phyloP scores from a whole-genome alignment of 257 asterid species.

The Prunella vulgaris region DNA sequence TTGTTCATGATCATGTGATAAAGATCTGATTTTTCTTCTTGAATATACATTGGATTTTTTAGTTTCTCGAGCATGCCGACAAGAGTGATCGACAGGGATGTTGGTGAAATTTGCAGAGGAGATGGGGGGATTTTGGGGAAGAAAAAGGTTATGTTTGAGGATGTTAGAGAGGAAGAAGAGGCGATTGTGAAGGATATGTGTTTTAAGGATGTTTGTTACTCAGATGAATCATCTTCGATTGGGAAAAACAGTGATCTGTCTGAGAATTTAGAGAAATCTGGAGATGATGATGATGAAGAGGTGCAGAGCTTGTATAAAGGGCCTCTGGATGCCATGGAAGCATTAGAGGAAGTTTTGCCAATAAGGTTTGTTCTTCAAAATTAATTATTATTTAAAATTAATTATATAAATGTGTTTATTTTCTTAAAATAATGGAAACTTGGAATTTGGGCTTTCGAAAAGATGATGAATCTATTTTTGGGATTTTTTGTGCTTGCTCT shows the following conservation, averaged over 20 bases:
- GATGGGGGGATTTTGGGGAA: conserved; percentile 31
- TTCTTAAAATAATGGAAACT: too few species aligned
- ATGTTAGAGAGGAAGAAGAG: conserved; percentile 4
- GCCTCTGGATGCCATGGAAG: conserved; percentile 56
- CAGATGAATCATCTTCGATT: conserved; percentile 62
- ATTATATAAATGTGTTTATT: neutral
- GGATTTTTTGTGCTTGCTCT: neutral
- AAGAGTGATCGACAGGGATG: conserved; percentile 37
- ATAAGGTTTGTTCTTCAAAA: conserved; percentile 40
- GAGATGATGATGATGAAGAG: conserved; percentile 49
- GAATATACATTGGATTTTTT: too few species aligned
- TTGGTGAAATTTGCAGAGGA: conserved; percentile 29
- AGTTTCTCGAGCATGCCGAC: conserved; percentile 32
- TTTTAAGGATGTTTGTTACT: conserved; percentile 25
- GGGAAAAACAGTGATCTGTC: conserved; percentile 82
- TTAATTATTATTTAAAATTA: neutral
- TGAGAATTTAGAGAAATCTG: conserved; percentile 49
- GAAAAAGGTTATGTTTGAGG: conserved; percentile 31
- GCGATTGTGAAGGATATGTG: conserved; percentile 13
- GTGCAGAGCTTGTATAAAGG: conserved; percentile 73
- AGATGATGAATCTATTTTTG: neutral
- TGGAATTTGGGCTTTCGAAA: neutral
- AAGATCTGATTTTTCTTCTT: neutral
- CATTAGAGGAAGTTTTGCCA: conserved; percentile 68
- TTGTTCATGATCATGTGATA: conserved; percentile 1